phyloP scores from a whole-genome alignment of 441 rosid genomes.

The Hura crepitans region DNA sequence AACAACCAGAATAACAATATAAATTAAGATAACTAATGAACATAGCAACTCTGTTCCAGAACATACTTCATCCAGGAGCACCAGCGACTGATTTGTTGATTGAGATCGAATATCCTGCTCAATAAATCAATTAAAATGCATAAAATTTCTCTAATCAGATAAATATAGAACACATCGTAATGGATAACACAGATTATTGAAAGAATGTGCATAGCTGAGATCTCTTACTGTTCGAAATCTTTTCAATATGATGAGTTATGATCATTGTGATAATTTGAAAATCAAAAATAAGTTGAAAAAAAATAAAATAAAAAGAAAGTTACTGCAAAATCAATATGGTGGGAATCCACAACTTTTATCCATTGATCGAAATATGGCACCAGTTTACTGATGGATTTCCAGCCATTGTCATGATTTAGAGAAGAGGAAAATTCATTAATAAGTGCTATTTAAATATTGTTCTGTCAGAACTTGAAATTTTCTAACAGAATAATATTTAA shows the following conservation, averaged over 20 bases:
- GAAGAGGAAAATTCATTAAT: too few relatives aligned
- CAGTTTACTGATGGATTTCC: too few relatives aligned
- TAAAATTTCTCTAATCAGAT: conserved; percentile 2
- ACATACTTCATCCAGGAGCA: conserved; percentile 91
- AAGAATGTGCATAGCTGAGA: conserved; percentile 9
- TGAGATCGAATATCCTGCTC: conserved; percentile 72
- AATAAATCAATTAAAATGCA: conserved; percentile 18
- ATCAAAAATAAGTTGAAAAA: too few relatives aligned
- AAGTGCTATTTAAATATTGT: too few relatives aligned
- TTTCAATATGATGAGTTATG: background rate
- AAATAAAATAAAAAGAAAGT: too few relatives aligned
- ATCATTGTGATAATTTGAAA: conserved; percentile 1
- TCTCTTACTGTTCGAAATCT: conserved; percentile 11
- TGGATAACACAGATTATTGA: background rate
- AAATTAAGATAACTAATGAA: background rate
- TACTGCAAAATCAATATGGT: too few relatives aligned
- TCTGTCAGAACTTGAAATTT: too few relatives aligned
- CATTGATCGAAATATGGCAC: too few relatives aligned
- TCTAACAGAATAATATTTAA: too few relatives aligned
- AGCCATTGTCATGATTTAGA: too few relatives aligned
- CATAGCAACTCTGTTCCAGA: background rate
- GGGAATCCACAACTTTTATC: too few relatives aligned
- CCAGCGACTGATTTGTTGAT: conserved; percentile 72
- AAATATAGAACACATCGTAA: background rate
- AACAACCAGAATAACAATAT: conserved; percentile 5